Base-by-base conservation (phyloP, 2,329 filamentous ascomycete species). In the Orbilia oligospora region DNA sequence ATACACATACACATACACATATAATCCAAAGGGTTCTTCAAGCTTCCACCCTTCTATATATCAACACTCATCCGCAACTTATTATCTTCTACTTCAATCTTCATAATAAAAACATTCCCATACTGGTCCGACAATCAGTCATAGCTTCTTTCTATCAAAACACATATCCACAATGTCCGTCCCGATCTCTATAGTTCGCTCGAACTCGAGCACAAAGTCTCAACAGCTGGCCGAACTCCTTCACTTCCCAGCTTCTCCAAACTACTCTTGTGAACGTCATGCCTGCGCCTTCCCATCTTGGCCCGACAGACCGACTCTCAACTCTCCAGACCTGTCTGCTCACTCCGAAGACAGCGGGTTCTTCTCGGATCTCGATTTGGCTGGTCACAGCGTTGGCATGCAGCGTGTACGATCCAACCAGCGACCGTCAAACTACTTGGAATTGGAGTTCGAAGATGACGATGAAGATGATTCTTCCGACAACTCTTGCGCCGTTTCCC, bases 231-330 rank as follows among this genome's bases (percentile, higher is more conserved):
- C 66, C 56, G 66, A 71, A 69, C 69, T 79, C 36, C 69, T 71
- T 5, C 69, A 71, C 55, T 71, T 71, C 64, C 76, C 76, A 72
- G 68, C 76, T 44, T 73, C 76, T 48, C 76, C 76, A 66, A 79
- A 72, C 76, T 79, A 72, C 76, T 63, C 70, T 18, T 72, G 69
- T 58, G 76, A 79, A 58, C 55, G 68, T 69, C 76, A 79, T 64
- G 68, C 70, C 56, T 79, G 76, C 70, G 76, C 76, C 18, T 79
- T 79, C 76, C 76, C 76, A 69, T 79, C 76, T 18, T 79, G 76
- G 76, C 76, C 76, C 76, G 70, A 79, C 76, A 69, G 76, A 68
- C 76, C 76, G 30, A 73, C 76, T 18, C 64, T 79, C 22, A 72
- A 73, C 76, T 72, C 69, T 72, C 76, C 76, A 55, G 76, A 72